phyloP scores from a whole-genome alignment of 805 yeast genomes.

The Saturnispora quitensis region DNA sequence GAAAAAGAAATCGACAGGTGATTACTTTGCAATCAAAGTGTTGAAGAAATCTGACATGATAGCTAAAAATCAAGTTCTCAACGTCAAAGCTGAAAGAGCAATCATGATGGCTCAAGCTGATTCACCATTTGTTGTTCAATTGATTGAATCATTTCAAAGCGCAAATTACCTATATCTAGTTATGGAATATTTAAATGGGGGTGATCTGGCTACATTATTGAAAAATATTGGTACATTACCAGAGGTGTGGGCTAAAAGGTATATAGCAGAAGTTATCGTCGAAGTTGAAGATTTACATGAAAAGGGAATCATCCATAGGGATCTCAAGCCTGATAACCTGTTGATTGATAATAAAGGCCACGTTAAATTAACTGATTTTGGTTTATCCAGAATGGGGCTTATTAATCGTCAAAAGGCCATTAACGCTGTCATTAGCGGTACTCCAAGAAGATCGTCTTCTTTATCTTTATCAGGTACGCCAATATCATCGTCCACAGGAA shows the following conservation, averaged over 20 bases:
- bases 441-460: slow-evolving; percentile 4
- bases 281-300: slow-evolving; percentile 87
- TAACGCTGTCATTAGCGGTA: slow-evolving; percentile 8
- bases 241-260: slow-evolving; percentile 76
- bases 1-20: slow-evolving; percentile 77
- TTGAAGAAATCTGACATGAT: slow-evolving; percentile 91
- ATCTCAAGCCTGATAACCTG: slow-evolving; percentile 89
- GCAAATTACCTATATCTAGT: slow-evolving; percentile 80
- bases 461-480: slow-evolving; percentile 4
- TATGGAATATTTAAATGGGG: slow-evolving; percentile 95
- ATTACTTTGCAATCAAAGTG: slow-evolving; percentile 90
- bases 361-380: slow-evolving; percentile 89
- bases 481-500: slow-evolving; percentile 8
- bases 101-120: slow-evolving; percentile 97
- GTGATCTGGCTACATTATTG: slow-evolving; percentile 84
- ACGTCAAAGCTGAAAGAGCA: slow-evolving; percentile 90
- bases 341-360: slow-evolving; percentile 84
- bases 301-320: slow-evolving; percentile 88
- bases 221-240: slow-evolving; percentile 78
- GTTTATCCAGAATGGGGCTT: slow-evolving; percentile 82
- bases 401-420: slow-evolving; percentile 60
- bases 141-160: slow-evolving; percentile 83
- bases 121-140: slow-evolving; percentile 85
- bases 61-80: slow-evolving; percentile 91
- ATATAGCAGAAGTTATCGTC: slow-evolving; percentile 81